These are phyloP conservation scores for Backusella liffmaniae DNA, from an alignment of 192 early-diverging fungal species.

Conservation along the genomic window DNA sequence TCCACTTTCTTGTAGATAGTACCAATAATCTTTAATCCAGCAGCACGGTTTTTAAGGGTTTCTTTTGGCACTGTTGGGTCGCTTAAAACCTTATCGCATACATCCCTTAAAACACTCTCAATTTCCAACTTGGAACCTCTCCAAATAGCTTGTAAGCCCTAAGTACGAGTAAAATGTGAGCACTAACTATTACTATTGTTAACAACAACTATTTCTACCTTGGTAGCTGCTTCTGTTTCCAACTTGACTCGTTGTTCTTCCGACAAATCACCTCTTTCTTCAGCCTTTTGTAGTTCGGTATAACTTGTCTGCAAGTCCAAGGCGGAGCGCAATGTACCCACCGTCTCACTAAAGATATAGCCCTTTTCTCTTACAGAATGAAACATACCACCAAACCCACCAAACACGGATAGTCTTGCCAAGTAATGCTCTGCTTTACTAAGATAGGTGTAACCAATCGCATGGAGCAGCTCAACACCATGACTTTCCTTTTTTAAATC, in stretches of 20 bases:
- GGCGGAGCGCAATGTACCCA: slow-evolving; percentile 88
- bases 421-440: slow-evolving; percentile 87
- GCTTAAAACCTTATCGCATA: slow-evolving; percentile 82
- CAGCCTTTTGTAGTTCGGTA: slow-evolving; percentile 84
- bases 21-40: slow-evolving; percentile 85
- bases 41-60: slow-evolving; percentile 64
- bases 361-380: slow-evolving; percentile 83
- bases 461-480: slow-evolving; percentile 91
- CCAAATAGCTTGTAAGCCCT: slow-evolving; percentile 92
- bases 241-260: slow-evolving; percentile 62
- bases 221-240: slow-evolving; percentile 65
- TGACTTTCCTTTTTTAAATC: slow-evolving; percentile 89
- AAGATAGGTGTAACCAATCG: slow-evolving; percentile 89
- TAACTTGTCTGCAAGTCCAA: slow-evolving; percentile 92
- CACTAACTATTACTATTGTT: too few relatives aligned
- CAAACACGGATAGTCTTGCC: slow-evolving; percentile 66
- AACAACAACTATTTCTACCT: slow-evolving; percentile 23
- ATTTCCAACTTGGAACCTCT: slow-evolving; percentile 93
- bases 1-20: slow-evolving; percentile 73
- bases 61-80: slow-evolving; percentile 64
- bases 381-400: slow-evolving; percentile 63
- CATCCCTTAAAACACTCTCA: slow-evolving; percentile 87
- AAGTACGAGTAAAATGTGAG: neutral
- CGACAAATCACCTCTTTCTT: slow-evolving; percentile 72
- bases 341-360: slow-evolving; percentile 89